Base-by-base conservation (phyloP, 768 basidiomycete species). In the Candolleomyces aberdarensis region DNA sequence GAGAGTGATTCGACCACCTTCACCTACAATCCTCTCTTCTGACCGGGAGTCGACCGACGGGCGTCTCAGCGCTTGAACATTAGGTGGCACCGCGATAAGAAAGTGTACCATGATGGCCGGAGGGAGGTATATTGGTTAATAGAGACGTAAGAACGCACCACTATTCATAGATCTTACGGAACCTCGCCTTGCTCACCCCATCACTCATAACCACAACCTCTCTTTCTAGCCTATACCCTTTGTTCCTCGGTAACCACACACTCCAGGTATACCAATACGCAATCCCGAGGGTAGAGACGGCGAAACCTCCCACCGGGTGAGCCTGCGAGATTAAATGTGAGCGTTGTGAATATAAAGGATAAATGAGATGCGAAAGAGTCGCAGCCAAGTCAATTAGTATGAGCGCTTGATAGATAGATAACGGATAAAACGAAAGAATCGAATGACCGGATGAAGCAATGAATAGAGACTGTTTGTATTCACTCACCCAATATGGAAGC, bases 401-500 rank as follows among this genome's bases (percentile, higher is more conserved):
- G 36, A 6, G 36, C 36, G 36, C 36, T 36, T 36, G 36, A 36
- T 36, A 7, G 36, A 36, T 36, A 7, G 13, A 63, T 17, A 47
- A 41, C 26, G 11, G 15, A n/a, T 26, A 36, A 11, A 36, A 36
- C 36, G 36, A 36, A 36, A 36, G 36, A 36, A 36, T 36, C 36
- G 36, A 11, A 36, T 11, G 11, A 1, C 11, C 36, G 6, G 11
- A 36, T 36, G 36, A 36, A 36, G 8, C 36, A 36, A 11, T 26
- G 26, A 26, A 26, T 26, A 26, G 26, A 26, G n/a, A n/a, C n/a
- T n/a, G 26, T 26, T 3, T 26, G 36, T 36, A 11, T 36, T 8
- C 36, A 72, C 86, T 65, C 64, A 89, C 89, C 78, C 85, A 90
- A 65, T 91, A 91, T 4, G 88, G 87, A 11, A 91, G 75, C 59